These are phyloP conservation scores for Dalbergia oliveri DNA, from an alignment of 306 rosid genomes.

Conservation along the genomic window DNA sequence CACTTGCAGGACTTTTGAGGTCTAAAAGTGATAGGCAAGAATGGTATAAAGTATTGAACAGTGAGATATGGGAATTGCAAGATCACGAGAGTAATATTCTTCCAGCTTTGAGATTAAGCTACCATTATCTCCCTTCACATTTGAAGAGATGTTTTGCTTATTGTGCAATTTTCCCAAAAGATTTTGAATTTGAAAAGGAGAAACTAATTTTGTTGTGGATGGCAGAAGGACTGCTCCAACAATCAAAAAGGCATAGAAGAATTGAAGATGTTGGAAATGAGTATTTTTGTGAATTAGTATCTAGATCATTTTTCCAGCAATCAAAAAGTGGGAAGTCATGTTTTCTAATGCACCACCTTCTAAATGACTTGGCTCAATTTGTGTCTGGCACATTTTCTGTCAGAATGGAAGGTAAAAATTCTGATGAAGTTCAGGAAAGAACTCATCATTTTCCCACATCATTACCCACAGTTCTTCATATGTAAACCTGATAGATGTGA, in stretches of 20 bases:
- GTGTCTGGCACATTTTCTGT: conserved; percentile 51
- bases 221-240: conserved; percentile 56
- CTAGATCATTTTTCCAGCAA: conserved; percentile 55
- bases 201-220: conserved; percentile 53
- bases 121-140: conserved; percentile 56
- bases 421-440: conserved; percentile 40
- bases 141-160: conserved; percentile 61
- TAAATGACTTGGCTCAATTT: conserved; percentile 54
- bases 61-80: conserved; percentile 57
- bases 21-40: conserved; percentile 45
- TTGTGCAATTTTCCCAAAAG: conserved; percentile 56
- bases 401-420: conserved; percentile 45
- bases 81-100: conserved; percentile 48
- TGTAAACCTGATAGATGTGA: conserved; percentile 25
- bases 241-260: conserved; percentile 40
- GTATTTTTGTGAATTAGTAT: conserved; percentile 52
- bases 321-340: conserved; percentile 41
- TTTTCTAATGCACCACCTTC: conserved; percentile 56
- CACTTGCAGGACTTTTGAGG: conserved; percentile 55
- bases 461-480: conserved; percentile 44
- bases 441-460: conserved; percentile 50
- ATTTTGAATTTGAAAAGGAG: conserved; percentile 51
- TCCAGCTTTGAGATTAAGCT: conserved; percentile 60
- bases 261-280: conserved; percentile 56
- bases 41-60: conserved; percentile 50